Conservation (phyloP, 805 yeast genomes). For the Saccharomycopsis fermentans region DNA sequence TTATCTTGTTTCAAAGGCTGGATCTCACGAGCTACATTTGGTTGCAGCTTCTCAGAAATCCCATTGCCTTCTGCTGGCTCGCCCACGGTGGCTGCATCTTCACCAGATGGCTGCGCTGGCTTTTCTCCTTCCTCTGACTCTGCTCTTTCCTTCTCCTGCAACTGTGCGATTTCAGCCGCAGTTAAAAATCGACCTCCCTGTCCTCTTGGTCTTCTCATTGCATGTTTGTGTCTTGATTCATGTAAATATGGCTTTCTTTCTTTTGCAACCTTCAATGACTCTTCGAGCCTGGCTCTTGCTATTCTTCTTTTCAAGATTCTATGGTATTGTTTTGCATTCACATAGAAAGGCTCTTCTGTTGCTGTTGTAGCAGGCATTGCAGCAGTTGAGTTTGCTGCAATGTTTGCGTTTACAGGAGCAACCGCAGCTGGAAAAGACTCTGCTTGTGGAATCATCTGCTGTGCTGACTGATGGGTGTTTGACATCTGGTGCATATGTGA, state of each 20-base stretch:
- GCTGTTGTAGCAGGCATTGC: not conserved
- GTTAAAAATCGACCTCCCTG: conserved; percentile 97
- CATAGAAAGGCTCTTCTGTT: conserved; percentile 86
- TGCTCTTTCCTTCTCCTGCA: conserved; percentile 34
- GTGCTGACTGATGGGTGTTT: not conserved
- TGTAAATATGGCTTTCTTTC: conserved; percentile 91
- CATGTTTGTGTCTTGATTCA: conserved; percentile 96
- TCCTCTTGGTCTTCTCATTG: conserved; percentile 98
- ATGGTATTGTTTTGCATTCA: conserved; percentile 95
- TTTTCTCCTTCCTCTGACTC: conserved; percentile 2
- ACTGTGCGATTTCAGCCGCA: conserved; percentile 65
- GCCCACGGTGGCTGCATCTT: not conserved
- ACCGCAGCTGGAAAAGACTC: conserved; percentile 9
- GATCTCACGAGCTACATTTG: not conserved
- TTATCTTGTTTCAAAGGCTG: no score
- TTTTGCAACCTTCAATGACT: conserved; percentile 73
- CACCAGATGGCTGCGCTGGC: conserved; percentile 19
- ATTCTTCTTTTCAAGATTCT: conserved; percentile 86
- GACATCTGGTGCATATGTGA: not conserved
- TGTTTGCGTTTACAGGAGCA: not conserved
- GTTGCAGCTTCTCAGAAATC: not conserved
- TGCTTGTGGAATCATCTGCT: not conserved
- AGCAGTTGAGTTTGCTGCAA: not conserved
- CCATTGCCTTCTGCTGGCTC: not conserved
- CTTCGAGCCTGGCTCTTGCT: conserved; percentile 90